A percentile compares a stretch with the other conserved stretches of the same genome.
Evolutionary conservation across 225 moss, liverwort and hornwort species (phyloP).

Genomic region (Physcomitrium patens): DNA sequence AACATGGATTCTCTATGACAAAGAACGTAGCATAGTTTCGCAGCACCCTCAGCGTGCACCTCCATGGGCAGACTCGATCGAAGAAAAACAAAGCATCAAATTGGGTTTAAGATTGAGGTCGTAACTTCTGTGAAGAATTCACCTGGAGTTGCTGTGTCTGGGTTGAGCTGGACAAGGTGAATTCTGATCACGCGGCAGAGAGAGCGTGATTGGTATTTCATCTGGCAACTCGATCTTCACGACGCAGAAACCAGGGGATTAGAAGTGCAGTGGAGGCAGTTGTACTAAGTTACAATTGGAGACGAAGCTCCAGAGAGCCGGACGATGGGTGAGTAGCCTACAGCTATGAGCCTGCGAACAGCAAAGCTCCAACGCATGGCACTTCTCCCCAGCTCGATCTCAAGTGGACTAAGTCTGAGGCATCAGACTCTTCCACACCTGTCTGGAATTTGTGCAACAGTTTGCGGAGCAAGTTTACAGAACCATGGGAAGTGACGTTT

Average conservation of each 20-base stretch:
- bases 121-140: no score
- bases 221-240: conserved; percentile 16
- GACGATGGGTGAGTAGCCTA: conserved; percentile 26
- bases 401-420: conserved; percentile 10
- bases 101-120: no score
- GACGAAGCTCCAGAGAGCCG: not conserved
- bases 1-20: no score
- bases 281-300: conserved; percentile 11
- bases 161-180: not conserved
- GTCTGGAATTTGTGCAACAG: not conserved
- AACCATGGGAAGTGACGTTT: not conserved
- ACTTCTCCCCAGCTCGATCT: conserved; percentile 13
- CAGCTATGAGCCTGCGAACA: not conserved
- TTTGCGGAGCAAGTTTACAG: conserved; percentile 1
- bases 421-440: not conserved
- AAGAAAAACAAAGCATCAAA: no score
- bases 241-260: conserved; percentile 17
- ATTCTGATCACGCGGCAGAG: not conserved
- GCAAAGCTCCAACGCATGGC: not conserved
- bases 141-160: not conserved
- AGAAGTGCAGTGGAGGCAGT: conserved; percentile 25
- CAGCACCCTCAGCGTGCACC: no score
- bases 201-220: not conserved
- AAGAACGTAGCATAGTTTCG: no score
- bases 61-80: no score